Conservation (phyloP, 805 yeast genomes). For the Yarrowia alimentaria region DNA sequence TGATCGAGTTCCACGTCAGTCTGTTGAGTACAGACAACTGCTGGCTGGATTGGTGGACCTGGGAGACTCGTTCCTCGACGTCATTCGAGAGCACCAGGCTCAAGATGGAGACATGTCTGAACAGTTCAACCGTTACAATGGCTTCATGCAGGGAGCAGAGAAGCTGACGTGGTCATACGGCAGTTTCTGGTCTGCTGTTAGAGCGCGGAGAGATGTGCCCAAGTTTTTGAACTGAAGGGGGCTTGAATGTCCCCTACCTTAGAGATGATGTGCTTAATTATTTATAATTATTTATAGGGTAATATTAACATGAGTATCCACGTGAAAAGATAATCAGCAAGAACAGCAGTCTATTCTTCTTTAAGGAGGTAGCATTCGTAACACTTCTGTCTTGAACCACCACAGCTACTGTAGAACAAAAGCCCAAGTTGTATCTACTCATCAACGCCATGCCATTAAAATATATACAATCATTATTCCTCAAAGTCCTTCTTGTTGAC, state of each 20-base stretch:
- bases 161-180: conserved; percentile 91
- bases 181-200: conserved; percentile 64
- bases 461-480: conserved; percentile 22
- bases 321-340: no score
- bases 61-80: conserved; percentile 51
- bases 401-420: no score
- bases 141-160: conserved; percentile 84
- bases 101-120: conserved; percentile 77
- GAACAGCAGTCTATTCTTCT: no score
- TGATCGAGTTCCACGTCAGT: conserved; percentile 31
- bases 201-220: conserved; percentile 2
- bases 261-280: not conserved
- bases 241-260: no score
- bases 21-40: conserved; percentile 29
- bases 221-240: not conserved
- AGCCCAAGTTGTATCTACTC: no score
- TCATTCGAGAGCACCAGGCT: conserved; percentile 50
- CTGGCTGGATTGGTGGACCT: conserved; percentile 38
- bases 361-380: not conserved
- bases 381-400: not conserved
- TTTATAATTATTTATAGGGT: no score
- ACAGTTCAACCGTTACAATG: conserved; percentile 77
- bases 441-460: no score
- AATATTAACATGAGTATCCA: no score
- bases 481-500: conserved; percentile 30